Base-by-base conservation (phyloP, 441 rosid species). In the Arabidopsis lyrata region DNA sequence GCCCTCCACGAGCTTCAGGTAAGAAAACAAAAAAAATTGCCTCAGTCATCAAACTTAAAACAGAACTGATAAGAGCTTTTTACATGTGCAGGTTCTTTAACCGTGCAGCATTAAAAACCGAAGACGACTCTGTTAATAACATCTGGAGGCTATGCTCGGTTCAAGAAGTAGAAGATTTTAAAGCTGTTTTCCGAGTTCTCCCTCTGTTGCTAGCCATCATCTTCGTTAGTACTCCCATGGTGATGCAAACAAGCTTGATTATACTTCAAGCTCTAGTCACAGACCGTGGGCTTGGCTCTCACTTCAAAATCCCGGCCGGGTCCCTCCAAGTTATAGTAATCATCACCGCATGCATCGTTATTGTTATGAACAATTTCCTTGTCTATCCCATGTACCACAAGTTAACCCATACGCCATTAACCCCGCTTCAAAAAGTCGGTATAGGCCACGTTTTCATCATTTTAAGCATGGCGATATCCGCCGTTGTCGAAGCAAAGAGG, bases 141-240 rank as follows among this genome's bases (percentile, higher is more conserved):
- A 70, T 14, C 0, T 70, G 66, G 66, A 70, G 39, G 66, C 57
- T 71, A 16, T 71, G 75, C 8, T 27, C 68, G 12, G 61, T 61
- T 1, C 32, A 71, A 0, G 75, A 71, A 61, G 75, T 90, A 0
- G 94, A 88, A 80, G 97, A 90, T 39, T 78, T 84, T 1, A 90
- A 90, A 81, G 81, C 89, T 65, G 8, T 88, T 6, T 20, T 90
- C 38, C 78, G 73, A 71, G 41, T 87, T 50, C 36, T 77, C 1
- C 57, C 55, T 86, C 3, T 13, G 11, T 27, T 15, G 49, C 4
- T 44, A 6, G 9, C 49, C 20, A 44, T 6, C 3, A n/a, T 44
- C 2, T 44, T 44, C 2, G 20, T 44, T 44, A 44, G 49, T 44
- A 15, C 7, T n/a, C 15, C 18, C 20, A 44, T 44, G 16, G 49